phyloP scores from a whole-genome alignment of 345 rosid genomes.

The rapeseed (Brassica napus) region DNA sequence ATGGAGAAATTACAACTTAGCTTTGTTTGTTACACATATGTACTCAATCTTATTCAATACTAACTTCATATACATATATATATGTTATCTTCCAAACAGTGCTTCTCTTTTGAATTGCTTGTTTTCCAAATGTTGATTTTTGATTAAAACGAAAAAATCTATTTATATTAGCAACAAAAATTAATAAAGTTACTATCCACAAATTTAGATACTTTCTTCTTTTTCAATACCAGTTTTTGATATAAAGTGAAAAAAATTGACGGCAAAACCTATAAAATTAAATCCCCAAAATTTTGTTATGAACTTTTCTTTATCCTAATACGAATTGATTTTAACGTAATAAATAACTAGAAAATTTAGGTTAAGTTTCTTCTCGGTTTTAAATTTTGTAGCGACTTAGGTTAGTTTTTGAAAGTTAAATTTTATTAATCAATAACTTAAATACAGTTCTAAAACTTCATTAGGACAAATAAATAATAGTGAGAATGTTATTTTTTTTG shows the following conservation, averaged over 20 bases:
- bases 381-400: not conserved
- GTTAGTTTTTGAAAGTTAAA: not conserved
- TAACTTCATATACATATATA: not conserved
- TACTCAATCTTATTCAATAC: not conserved
- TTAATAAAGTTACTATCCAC: not conserved
- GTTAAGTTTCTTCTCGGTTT: not conserved
- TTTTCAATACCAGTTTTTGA: not conserved
- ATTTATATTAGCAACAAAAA: not conserved
- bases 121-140: not conserved
- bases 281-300: not conserved
- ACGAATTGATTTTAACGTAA: not conserved
- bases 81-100: not conserved
- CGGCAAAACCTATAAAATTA: not conserved
- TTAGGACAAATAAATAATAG: not conserved
- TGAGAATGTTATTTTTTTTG: too few relatives aligned
- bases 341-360: not conserved
- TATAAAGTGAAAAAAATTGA: not conserved
- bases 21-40: not conserved
- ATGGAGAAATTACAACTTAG: not conserved
- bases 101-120: not conserved
- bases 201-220: too few relatives aligned
- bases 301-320: not conserved
- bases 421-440: not conserved
- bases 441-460: not conserved
- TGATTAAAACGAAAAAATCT: not conserved